These are phyloP conservation scores for Mikania micrantha DNA, from an alignment of 129 eudicot species.

Conservation along the genomic window DNA sequence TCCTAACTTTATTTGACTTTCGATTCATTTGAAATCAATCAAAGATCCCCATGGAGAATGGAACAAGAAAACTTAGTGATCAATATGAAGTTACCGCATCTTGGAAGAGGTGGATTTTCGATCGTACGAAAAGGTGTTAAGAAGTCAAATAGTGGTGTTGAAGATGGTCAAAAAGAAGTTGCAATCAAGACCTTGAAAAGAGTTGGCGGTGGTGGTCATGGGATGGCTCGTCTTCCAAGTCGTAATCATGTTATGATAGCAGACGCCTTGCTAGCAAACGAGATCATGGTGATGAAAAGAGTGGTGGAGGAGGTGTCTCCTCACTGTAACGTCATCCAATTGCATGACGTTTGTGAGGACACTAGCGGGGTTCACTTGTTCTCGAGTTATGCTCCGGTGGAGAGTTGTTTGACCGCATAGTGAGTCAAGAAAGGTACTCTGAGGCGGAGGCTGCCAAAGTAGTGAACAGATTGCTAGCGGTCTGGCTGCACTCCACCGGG, in stretches of 20 bases:
- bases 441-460: slow-evolving; percentile 80
- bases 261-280: slow-evolving; percentile 68
- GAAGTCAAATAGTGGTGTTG: slow-evolving; percentile 23
- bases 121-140: slow-evolving; percentile 57
- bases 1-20: slow-evolving; percentile 21
- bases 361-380: slow-evolving; percentile 56
- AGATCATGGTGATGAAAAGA: slow-evolving; percentile 67
- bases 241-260: slow-evolving; percentile 47
- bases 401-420: slow-evolving; percentile 76
- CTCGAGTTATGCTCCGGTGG: slow-evolving; percentile 78
- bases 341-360: slow-evolving; percentile 74
- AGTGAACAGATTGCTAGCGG: slow-evolving; percentile 63
- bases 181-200: slow-evolving; percentile 64
- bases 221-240: slow-evolving; percentile 25
- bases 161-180: slow-evolving; percentile 33
- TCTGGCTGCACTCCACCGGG: slow-evolving; percentile 54
- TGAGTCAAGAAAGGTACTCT: slow-evolving; percentile 52
- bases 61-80: slow-evolving; percentile 47
- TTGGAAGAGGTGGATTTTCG: slow-evolving; percentile 86
- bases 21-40: slow-evolving; percentile 5
- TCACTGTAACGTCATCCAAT: slow-evolving; percentile 61
- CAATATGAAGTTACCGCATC: slow-evolving; percentile 69
- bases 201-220: slow-evolving; percentile 29
- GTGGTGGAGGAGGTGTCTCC: slow-evolving; percentile 81
- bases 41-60: slow-evolving; percentile 48